These are phyloP conservation scores for Beauveria sp. DNA, from an alignment of 2,329 filamentous ascomycete species.

Conservation along the genomic window DNA sequence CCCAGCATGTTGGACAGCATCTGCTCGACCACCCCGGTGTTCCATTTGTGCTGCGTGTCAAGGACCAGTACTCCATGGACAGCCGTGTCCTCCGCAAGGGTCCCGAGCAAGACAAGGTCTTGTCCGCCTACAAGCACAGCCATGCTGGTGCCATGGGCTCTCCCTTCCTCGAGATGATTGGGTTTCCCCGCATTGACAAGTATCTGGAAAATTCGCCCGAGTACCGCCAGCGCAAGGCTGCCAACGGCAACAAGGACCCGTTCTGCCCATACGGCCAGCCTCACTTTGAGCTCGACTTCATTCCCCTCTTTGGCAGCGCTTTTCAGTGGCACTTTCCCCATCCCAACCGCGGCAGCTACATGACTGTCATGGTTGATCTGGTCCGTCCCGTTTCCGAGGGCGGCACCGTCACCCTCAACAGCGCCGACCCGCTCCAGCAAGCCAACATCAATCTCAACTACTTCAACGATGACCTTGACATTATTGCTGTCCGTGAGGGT, in stretches of 20 bases:
- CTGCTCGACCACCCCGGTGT: slow-evolving; percentile 51
- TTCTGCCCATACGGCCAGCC: slow-evolving; percentile 50
- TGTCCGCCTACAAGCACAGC: slow-evolving; percentile 28
- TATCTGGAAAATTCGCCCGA: slow-evolving; percentile 38
- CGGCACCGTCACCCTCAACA: slow-evolving; percentile 45
- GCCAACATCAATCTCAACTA: slow-evolving; percentile 55
- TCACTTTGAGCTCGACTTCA: slow-evolving; percentile 56
- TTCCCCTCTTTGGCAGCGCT: slow-evolving; percentile 45
- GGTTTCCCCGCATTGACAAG: slow-evolving; percentile 50
- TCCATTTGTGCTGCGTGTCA: slow-evolving; percentile 31
- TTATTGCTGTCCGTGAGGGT: slow-evolving; percentile 52
- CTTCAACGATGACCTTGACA: slow-evolving; percentile 45
- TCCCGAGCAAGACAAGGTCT: slow-evolving; percentile 24
- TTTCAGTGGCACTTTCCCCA: slow-evolving; percentile 41
- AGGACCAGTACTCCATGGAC: slow-evolving; percentile 28
- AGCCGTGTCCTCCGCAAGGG: slow-evolving; percentile 32
- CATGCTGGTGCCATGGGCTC: slow-evolving; percentile 32
- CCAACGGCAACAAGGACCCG: slow-evolving; percentile 40
- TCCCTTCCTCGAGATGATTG: slow-evolving; percentile 42
- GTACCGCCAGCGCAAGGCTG: slow-evolving; percentile 36
- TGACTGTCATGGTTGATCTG: slow-evolving; percentile 48
- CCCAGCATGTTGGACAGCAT: slow-evolving; percentile 57
- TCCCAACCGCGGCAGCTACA: slow-evolving; percentile 37
- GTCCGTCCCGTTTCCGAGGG: slow-evolving; percentile 32
- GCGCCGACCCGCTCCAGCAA: slow-evolving; percentile 47